Evolutionary conservation across 2,329 filamentous ascomycete genomes (phyloP), one percentile per base, ranked within the genome.

Genomic region (Escovopsis weberi): DNA sequence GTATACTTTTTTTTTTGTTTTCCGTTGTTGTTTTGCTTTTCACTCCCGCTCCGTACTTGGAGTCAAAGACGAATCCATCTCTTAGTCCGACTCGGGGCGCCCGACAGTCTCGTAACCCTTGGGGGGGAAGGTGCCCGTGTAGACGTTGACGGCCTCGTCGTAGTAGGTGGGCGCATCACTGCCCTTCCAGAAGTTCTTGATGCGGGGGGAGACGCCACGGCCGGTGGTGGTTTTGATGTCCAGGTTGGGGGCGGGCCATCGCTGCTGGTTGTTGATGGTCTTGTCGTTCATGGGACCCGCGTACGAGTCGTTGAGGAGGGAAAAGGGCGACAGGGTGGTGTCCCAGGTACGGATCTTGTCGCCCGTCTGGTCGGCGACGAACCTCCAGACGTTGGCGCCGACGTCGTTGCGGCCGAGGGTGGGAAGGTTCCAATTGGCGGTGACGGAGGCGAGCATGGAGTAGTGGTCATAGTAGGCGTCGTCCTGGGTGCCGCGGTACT

Each of bases 361-460:
- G 42, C 75, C 73, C 0, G 78, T 82, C 60, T 70, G 64, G 6
- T 71, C 59, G 12, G 75, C 78, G 3, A 84, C 77, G 19, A 74
- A 44, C 26, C 69, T 53, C 57, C 76, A 79, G n/a, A 85, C 72
- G 55, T 85, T 85, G 54, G 80, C 80, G 40, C 78, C 78, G 12
- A 80, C 78, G 53, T 85, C 81, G 68, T 72, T 84, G 45, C 81
- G 76, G 10, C 80, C 81, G 2, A 85, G 75, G 0, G 78, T 81
- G 47, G 74, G 70, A 8, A 85, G 70, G 48, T 66, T 69, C 79
- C 80, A 85, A 68, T 85, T 85, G 44, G 78, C 77, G 44, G 72
- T 63, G 9, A 81, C 72, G 15, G 79, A 77, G n/a, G 80, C 63
- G 48, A 85, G 70, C 51, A 74, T 68, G 8, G 74, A 80, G 67